phyloP scores from a whole-genome alignment of 352 stramenopile species.

The Globisporangium heterothallicum region DNA sequence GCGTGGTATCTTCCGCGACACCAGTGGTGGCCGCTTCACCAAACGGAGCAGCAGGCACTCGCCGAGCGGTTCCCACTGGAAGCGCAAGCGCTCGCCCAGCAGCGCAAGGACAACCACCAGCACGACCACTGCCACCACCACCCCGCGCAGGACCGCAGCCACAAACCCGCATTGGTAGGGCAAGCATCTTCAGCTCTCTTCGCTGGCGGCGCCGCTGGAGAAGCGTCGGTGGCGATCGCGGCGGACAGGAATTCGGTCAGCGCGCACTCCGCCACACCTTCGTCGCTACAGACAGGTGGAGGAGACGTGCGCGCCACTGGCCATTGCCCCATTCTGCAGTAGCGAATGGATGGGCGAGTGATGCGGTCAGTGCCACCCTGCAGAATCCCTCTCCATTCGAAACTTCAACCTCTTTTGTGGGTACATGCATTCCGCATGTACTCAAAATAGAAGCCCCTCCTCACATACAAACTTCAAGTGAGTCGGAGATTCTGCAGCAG shows the following conservation, averaged over 20 bases:
- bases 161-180: conserved; percentile 25
- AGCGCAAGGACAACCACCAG: not conserved
- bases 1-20: conserved; percentile 52
- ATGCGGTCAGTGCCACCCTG: no score
- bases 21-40: conserved; percentile 45
- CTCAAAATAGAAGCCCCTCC: not conserved
- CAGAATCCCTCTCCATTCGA: no score
- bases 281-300: not conserved
- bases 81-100: not conserved
- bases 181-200: not conserved
- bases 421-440: not conserved
- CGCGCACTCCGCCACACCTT: no score
- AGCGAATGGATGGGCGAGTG: no score
- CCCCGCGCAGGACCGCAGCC: conserved; percentile 14
- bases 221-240: no score
- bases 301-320: not conserved
- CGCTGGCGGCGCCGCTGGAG: not conserved
- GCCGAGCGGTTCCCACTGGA: conserved; percentile 19
- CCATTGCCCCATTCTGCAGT: not conserved
- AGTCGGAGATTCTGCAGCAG: not conserved
- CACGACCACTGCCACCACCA: conserved; percentile 21
- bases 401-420: not conserved
- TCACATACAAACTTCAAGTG: not conserved
- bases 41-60: conserved; percentile 28
- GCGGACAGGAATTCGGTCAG: no score